These are phyloP conservation scores for Actinomucor elegans DNA, from an alignment of 371 early-diverging fungal genomes.

Conservation along the genomic window DNA sequence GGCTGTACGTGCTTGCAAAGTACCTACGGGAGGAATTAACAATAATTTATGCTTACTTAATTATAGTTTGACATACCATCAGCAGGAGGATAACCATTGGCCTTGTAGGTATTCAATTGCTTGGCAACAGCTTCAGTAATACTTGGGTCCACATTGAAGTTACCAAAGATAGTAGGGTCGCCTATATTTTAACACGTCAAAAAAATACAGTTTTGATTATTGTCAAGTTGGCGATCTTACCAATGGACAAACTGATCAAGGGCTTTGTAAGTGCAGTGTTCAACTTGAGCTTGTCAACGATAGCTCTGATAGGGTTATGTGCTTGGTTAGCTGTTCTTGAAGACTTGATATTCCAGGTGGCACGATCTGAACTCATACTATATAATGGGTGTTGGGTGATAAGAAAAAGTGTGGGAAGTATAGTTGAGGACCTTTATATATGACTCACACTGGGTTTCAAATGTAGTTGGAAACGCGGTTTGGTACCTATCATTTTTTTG, in stretches of 20 bases:
- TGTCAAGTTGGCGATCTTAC: conserved; percentile 29
- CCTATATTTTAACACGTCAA: conserved; percentile 36
- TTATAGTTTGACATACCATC: conserved; percentile 85
- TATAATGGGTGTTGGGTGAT: background rate
- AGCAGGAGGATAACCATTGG: conserved; percentile 89
- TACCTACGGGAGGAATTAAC: too few relatives aligned
- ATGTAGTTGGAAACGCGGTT: too few relatives aligned
- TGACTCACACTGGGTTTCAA: too few relatives aligned
- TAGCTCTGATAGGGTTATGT: conserved; percentile 86
- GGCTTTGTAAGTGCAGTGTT: conserved; percentile 70
- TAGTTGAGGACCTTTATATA: too few relatives aligned
- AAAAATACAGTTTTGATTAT: background rate
- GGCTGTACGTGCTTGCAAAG: conserved; percentile 70
- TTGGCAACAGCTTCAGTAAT: conserved; percentile 71
- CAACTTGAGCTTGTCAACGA: conserved; percentile 77
- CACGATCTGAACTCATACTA: conserved; percentile 30
- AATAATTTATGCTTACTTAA: too few relatives aligned
- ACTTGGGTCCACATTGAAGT: conserved; percentile 76
- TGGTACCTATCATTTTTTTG: too few relatives aligned
- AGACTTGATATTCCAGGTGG: conserved; percentile 49
- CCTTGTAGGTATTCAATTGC: conserved; percentile 63
- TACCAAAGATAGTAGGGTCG: conserved; percentile 92
- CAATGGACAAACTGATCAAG: conserved; percentile 81
- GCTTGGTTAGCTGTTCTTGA: conserved; percentile 74
- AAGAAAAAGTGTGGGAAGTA: background rate